Conservation (phyloP, 331 rosid species). For the Malus hybrid region DNA sequence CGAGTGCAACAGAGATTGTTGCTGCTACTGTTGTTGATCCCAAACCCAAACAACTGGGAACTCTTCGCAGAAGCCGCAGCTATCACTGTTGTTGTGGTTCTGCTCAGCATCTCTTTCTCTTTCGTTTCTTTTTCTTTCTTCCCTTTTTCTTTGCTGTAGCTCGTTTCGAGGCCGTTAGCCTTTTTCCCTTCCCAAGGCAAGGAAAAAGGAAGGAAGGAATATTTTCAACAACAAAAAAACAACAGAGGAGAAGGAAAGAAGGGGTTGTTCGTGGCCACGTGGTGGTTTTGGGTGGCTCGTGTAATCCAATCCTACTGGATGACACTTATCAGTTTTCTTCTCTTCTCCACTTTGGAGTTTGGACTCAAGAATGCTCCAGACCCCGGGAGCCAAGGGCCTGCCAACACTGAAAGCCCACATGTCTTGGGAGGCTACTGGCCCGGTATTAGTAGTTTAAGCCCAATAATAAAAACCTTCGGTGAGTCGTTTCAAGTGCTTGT, state of each 20-base stretch:
- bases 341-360: not conserved
- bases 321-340: not conserved
- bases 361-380: not conserved
- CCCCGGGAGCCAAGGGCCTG: not conserved
- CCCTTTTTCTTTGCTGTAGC: not conserved
- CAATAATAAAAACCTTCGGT: not conserved
- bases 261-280: not conserved
- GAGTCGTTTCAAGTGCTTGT: not conserved
- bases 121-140: not conserved
- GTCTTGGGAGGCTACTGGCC: not conserved
- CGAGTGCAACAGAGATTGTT: constrained; percentile 15
- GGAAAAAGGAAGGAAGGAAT: too few relatives aligned
- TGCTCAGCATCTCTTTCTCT: constrained; percentile 47
- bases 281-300: constrained; percentile 9
- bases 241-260: not conserved
- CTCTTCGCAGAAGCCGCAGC: constrained; percentile 23
- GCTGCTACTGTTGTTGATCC: not conserved
- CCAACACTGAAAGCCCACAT: not conserved
- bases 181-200: not conserved
- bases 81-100: constrained; percentile 34
- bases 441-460: not conserved
- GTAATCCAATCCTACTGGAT: not conserved
- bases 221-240: too few relatives aligned
- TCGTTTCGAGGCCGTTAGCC: constrained; percentile 6
- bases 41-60: constrained; percentile 16